Evolutionary conservation across 1,284 basidiomycete species (phyloP).

Genomic region (Sanghuangporus weigelae): DNA sequence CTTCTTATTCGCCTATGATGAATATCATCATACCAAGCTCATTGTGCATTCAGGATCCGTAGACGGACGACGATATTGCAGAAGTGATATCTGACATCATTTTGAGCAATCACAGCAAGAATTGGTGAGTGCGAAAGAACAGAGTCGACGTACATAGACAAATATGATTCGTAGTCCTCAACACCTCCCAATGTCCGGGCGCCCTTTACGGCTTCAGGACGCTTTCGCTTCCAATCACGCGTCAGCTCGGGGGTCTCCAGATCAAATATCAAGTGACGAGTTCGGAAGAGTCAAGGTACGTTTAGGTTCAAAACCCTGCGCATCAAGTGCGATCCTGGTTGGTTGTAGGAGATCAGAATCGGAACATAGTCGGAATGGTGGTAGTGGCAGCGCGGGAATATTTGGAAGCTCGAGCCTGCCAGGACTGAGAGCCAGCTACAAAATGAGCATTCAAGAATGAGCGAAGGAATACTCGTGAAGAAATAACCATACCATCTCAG

Average conservation of each 20-base stretch:
- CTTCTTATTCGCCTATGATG: too few relatives aligned
- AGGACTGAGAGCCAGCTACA: conserved; percentile 61
- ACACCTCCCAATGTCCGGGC: conserved; percentile 46
- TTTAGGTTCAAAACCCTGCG: conserved; percentile 58
- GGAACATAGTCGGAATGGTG: conserved; percentile 13
- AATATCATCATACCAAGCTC: too few relatives aligned
- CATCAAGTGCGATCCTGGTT: conserved; percentile 32
- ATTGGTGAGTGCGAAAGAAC: too few relatives aligned
- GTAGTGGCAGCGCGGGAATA: conserved; percentile 9
- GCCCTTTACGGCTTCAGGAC: conserved; percentile 70
- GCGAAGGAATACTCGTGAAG: conserved; percentile 19
- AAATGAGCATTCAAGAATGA: neutral
- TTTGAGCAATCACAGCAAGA: neutral
- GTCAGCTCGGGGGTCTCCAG: conserved; percentile 42
- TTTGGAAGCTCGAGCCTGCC: conserved; percentile 47
- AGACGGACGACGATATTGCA: too few relatives aligned
- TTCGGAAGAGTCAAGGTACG: conserved; percentile 33
- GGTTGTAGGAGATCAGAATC: conserved; percentile 13
- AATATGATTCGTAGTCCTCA: conserved; percentile 26
- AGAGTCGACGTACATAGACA: neutral
- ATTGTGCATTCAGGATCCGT: too few relatives aligned
- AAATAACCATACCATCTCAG: conserved; percentile 50
- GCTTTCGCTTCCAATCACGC: conserved; percentile 73
- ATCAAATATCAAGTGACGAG: conserved; percentile 21
- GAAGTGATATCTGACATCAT: neutral